Base-by-base conservation (phyloP, 805 yeast genomes). In the Ogataea minuta region DNA sequence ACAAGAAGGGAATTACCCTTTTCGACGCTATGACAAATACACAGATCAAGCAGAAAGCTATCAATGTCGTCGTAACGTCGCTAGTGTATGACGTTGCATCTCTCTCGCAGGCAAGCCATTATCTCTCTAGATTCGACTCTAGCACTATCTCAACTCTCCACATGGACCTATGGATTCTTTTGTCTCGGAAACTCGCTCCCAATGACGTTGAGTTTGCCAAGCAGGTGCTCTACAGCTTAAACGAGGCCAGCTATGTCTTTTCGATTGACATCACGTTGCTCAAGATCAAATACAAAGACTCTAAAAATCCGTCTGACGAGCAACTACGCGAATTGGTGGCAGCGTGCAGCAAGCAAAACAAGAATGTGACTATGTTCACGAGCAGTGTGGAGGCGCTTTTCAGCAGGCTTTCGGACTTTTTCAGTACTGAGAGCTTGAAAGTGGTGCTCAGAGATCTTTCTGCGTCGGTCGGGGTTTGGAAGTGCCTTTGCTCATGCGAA, bases 401-500 rank as follows among this genome's bases (percentile, higher is more conserved):
- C 16, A 52, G 46, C 28, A 53, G 56, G 31, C 23, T 60, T 9
- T 36, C 62, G 2, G 59, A 62, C 39, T 47, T 48, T 29, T 49
- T 45, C 14, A 49, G 40, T 10, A 37, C 44, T 2, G 27, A 42
- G 6, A 43, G 34, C 5, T 36, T 60, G 30, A 64, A 67, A 24
- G 43, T 50, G 21, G 60, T 77, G n/a, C 50, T 79, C 4, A 49
- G 57, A 0, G 63, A 70, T 44, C 52, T 60, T n/a, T 58, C 62
- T 2, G 71, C 79, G 4, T 66, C 82, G 33, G 56, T 59, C n/a
- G 84, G 90, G 0, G 71, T 84, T 40, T 84, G 95, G 86, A 72
- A 88, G 1, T 79, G 86, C 54, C 64, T 86, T 2, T 76, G 87
- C 39, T 77, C 90, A 0, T 77, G 89, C 0, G 68, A 74, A 34